A percentile compares a stretch with the other conserved stretches of the same genome.
Evolutionary conservation across 2,329 filamentous ascomycete genomes (phyloP).

Genomic region (Xylariaceae sp.): DNA sequence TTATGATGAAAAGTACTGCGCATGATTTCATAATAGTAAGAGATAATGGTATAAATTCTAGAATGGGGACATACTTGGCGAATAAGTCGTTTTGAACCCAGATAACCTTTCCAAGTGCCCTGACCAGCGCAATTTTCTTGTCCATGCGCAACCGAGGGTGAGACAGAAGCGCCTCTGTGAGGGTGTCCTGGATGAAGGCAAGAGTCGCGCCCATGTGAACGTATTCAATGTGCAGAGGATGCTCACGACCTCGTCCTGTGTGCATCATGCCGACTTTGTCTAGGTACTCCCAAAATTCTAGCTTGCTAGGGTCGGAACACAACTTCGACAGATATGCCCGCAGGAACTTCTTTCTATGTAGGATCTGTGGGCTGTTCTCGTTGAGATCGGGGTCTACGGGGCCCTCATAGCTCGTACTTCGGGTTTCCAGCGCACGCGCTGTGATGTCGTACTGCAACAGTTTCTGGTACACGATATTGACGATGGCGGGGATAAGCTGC

Average conservation of each 20-base stretch:
- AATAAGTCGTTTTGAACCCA: constrained; percentile 90
- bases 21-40: no score
- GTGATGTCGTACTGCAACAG: constrained; percentile 81
- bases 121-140: constrained; percentile 73
- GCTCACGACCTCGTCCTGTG: constrained; percentile 70
- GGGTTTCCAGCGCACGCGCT: constrained; percentile 71
- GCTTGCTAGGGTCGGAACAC: constrained; percentile 72
- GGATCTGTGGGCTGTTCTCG: constrained; percentile 74
- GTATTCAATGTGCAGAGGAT: constrained; percentile 79
- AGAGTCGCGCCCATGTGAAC: constrained; percentile 75
- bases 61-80: constrained; percentile 52
- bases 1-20: not conserved
- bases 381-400: constrained; percentile 64
- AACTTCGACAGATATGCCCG: constrained; percentile 76
- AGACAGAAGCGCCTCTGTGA: constrained; percentile 75
- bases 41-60: no score
- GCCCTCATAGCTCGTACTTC: constrained; percentile 66
- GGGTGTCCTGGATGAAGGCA: constrained; percentile 75
- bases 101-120: constrained; percentile 77
- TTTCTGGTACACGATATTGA: constrained; percentile 85
- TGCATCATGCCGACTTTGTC: constrained; percentile 88
- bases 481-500: constrained; percentile 78
- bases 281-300: constrained; percentile 82
- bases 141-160: constrained; percentile 68
- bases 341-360: constrained; percentile 76